Evolutionary conservation across 768 basidiomycete species (phyloP), one percentile per base, ranked within the genome.

Genomic region (Leucogyrophana mollusca): DNA sequence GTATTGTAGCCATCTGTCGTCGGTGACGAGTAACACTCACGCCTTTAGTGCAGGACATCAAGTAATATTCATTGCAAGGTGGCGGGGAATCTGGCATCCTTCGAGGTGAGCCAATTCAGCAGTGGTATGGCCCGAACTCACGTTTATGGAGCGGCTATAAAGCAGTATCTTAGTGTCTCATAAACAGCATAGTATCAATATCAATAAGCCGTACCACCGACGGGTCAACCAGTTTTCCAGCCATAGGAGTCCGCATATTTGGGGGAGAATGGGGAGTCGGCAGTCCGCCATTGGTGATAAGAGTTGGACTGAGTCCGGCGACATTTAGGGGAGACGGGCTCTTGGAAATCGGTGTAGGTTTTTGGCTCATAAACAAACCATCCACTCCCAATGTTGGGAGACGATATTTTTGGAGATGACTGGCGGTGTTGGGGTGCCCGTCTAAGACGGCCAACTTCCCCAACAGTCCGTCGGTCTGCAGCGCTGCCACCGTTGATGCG

Each of bases 21-120:
- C 20, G 20, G 22, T 22, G 20, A 4, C 13, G 24, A 25, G 23
- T 4, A 8, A 30, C 20, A 61, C 75, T 53, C 56, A 81, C 83
- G 67, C 85, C 86, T 73, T 89, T 89, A 45, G 85, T 85, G 68
- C 89, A 90, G 34, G 74, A 74, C 83, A 90, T 87, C 56, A 90
- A 67, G 64, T 91, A 91, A 59, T 82, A 78, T 66, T 90, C 87
- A 56, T 90, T 91, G 71, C 89, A 90, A 9, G 89, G 89, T 11
- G 89, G 88, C 25, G 89, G 89, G 49, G 76, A 79, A 67, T 90
- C 89, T 90, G 62, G 38, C 44, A 36, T 49, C 39, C 27, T 30
- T 30, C 27, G 27, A 30, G n/a, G 27, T 30, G 27, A 30, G 27
- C 27, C 6, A 30, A 7, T 7, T 30, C 6, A 13, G 13, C 6